Base-by-base conservation (phyloP, 139 green algal species). In the Klebsormidium nitens region DNA sequence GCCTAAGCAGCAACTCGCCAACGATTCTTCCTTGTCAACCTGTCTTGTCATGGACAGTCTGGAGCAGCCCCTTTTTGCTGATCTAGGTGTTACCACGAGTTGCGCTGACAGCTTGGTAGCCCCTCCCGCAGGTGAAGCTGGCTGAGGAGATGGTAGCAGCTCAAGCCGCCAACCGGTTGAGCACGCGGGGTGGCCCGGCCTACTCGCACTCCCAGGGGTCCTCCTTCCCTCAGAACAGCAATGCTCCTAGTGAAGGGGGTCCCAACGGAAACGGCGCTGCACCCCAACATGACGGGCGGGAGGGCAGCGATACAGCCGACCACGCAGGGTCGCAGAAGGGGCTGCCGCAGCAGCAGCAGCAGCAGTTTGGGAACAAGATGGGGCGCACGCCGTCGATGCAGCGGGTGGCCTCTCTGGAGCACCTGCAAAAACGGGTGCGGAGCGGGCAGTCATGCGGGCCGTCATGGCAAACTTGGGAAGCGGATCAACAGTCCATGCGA, bases 341-440 rank as follows among this genome's bases (percentile, higher is more conserved):
- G 46, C 23, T 23, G 23, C 17, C 28, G 19, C 56, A 48, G 19
- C 28, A 64, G 56, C 17, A 48, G 56, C 28, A 59, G 28, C 56
- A 38, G 59, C n/a, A 14, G n/a, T 5, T 67, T 14, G 32, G 14
- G 23, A 19, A 17, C 44, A 70, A 70, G 47, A 4, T 70, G 62
- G 11, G 26, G 11, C 37, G 62, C 8, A 11, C 62, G 19, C 38
- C 38, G 32, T 70, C 62, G 37, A 11, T 70, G 62, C 62, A 70
- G 32, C 62, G 62, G 11, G 26, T 70, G 19, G 44, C 62, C 11
- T 42, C 19, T 4, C 19, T 66, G 32, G 62, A 70, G 39, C 62
- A 66, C 32, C 62, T 70, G 47, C 62, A 70, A 4, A 70, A 70
- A 59, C 59, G 59, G 19, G 19, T 48, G 14, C 56, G 56, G 17